Evolutionary conservation across 805 yeast genomes (phyloP), one percentile per base, ranked within the genome.

Genomic region (Yarrowia keelungensis): DNA sequence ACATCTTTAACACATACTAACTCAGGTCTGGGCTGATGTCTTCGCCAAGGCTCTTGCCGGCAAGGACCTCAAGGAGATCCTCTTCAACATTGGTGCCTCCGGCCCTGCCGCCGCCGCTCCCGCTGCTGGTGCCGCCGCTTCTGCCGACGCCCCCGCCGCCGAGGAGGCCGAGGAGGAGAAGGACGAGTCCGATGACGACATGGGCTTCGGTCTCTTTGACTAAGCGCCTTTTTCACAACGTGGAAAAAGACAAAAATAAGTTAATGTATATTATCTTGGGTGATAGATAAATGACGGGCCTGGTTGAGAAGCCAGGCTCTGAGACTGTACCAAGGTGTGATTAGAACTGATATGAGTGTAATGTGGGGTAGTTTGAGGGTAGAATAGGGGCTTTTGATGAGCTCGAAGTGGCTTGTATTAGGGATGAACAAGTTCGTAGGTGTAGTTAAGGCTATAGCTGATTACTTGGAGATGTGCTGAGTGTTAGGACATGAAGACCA

Each of bases 181-280:
- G 79, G 82, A 79, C 73, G 87, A 84, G 79, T 84, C 86, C 72
- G 89, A 87, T 79, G 92, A 87, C 81, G 97, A 90, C 83, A 91
- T 92, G 97, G 97, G 97, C 80, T 88, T 89, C 91, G 94, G 93
- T 83, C 88, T 91, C 82, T 91, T 91, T 87, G 97, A 90, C 84
- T 91, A 91, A 78, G 65, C 65, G 51, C 65, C 65, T 59, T 59
- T 41, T 56, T 56, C 47, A 41, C 26, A 15, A 39, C 35, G 36
- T 39, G 41, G 51, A 59, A 59, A 45, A 43, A 41, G 16, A 26
- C 32, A 43, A 43, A 59, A 59, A 56, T 41, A 41, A 59, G 65
- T 59, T 59, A 59, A 59, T 59, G 65, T 59, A 59, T 59, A 59
- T 59, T 59, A 43, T 59, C 65, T 35, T 35, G 65, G 51, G 65